Percentiles rank a stretch among this genome's conserved stretches.
phyloP scores from a whole-genome alignment of 1,284 basidiomycete genomes.

The Mrakiaceae sp. region DNA sequence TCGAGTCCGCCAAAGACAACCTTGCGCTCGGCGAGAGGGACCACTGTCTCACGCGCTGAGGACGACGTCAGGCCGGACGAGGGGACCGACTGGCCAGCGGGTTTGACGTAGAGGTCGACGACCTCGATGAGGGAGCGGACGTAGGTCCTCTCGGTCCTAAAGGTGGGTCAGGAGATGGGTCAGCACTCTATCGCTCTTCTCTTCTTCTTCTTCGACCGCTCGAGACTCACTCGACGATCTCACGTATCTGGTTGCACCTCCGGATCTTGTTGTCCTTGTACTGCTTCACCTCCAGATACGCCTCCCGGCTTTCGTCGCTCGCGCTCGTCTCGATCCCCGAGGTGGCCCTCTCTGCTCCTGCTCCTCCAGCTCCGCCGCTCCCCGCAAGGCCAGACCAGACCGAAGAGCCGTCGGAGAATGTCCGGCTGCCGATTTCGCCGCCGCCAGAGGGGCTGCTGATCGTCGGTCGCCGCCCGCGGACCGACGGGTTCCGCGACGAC shows the following conservation, averaged over 20 bases:
- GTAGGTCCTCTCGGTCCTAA: conserved; percentile 87
- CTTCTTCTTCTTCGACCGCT: not conserved
- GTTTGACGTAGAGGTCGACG: conserved; percentile 88
- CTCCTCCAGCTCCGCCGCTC: not conserved
- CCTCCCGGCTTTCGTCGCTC: conserved; percentile 17
- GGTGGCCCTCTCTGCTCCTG: conserved; percentile 10
- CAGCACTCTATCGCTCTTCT: too few species aligned
- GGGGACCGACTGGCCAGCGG: conserved; percentile 59
- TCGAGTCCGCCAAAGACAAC: conserved; percentile 89
- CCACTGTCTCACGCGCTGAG: conserved; percentile 58
- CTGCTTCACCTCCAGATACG: conserved; percentile 52
- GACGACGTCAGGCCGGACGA: conserved; percentile 29
- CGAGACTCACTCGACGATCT: conserved; percentile 66
- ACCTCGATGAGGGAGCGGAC: conserved; percentile 85
- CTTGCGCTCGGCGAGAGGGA: conserved; percentile 77
- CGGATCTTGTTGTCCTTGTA: conserved; percentile 78
- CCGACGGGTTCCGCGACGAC: not conserved
- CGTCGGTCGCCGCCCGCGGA: not conserved
- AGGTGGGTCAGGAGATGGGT: conserved; percentile 15
- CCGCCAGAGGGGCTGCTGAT: not conserved
- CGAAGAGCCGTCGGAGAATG: not conserved
- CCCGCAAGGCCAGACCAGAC: too few species aligned
- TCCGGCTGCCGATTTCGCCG: not conserved
- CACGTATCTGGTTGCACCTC: conserved; percentile 62
- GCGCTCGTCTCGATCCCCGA: not conserved